Base-by-base conservation (phyloP, 129 eudicot species). In the Saposhnikovia divaricata region DNA sequence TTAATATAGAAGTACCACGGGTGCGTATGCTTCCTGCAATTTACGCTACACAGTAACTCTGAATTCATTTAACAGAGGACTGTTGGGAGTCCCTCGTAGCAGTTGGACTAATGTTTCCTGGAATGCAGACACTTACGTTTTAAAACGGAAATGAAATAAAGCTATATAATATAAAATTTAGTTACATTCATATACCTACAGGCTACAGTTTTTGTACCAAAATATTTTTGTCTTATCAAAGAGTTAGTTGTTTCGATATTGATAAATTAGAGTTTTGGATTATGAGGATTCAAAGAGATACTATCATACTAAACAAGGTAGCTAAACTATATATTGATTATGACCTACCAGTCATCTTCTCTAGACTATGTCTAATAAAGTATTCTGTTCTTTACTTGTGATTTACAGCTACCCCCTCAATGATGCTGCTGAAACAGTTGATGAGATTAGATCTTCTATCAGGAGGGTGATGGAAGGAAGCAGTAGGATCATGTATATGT, bases 401-500 rank as follows among this genome's bases (percentile, higher is more conserved):
- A 59, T 23, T 39, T 79, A 81, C 88, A 92, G 97, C 78, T 92
- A 95, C 73, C 98, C 97, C 53, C 85, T 92, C 80, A 92, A 95
- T 82, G 92, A 95, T 86, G 87, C 87, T 80, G 93, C 92, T 8
- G 97, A 95, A 84, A 95, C 97, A 13, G 84, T 92, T 38, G 83
- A 85, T 46, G 97, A 92, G 57, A 90, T 95, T 59, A 93, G 97
- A 84, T 73, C 93, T 68, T 92, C 98, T 80, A 85, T 95, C 84
- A 86, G 96, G 86, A 92, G 95, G 84, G 93, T 88, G 82, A 95
- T 95, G 98, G 97, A 97, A 83, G 98, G 98, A 85, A 95, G 97
- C 73, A 92, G 98, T 83, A 97, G 98, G 53, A 89, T 95, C 84
- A 81, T 95, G 97, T 92, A 85, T 71, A 44, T 23, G 51, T 19